phyloP scores from a whole-genome alignment of 1,284 basidiomycete species.

The Fomes fomentarius region DNA sequence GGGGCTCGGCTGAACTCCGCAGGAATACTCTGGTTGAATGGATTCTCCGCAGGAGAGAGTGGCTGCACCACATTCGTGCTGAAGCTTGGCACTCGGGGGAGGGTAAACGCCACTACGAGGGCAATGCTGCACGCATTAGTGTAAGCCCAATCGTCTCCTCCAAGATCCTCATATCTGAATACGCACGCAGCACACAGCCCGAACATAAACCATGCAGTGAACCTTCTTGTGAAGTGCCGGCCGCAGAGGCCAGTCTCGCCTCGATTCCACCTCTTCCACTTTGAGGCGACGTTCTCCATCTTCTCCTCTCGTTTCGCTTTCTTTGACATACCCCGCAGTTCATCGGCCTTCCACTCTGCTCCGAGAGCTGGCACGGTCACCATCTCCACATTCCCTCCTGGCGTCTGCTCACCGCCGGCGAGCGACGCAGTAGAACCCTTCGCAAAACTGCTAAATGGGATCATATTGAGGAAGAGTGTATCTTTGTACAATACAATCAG shows the following conservation, averaged over 20 bases:
- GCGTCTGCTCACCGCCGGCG: slow-evolving; percentile 38
- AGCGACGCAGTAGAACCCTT: slow-evolving; percentile 31
- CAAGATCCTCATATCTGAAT: neutral
- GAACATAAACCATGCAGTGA: slow-evolving; percentile 72
- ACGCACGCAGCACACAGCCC: slow-evolving; percentile 66
- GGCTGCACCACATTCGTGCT: slow-evolving; percentile 61
- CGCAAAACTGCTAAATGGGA: too few species aligned
- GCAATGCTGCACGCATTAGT: slow-evolving; percentile 57
- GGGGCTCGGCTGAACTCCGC: slow-evolving; percentile 71
- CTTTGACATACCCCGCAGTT: slow-evolving; percentile 76
- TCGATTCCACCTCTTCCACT: slow-evolving; percentile 35
- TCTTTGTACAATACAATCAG: too few species aligned
- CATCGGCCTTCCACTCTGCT: slow-evolving; percentile 81
- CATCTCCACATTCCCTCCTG: slow-evolving; percentile 65
- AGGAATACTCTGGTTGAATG: slow-evolving; percentile 56
- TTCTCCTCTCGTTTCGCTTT: slow-evolving; percentile 63
- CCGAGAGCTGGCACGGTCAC: slow-evolving; percentile 89
- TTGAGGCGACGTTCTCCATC: slow-evolving; percentile 53
- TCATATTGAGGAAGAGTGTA: too few species aligned
- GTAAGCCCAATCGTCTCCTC: neutral
- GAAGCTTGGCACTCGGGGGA: slow-evolving; percentile 78
- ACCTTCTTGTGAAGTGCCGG: slow-evolving; percentile 71
- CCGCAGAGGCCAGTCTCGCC: slow-evolving; percentile 58
- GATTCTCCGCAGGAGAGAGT: slow-evolving; percentile 58
- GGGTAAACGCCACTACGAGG: slow-evolving; percentile 74